Percentiles rank a stretch among this genome's conserved stretches.
Evolutionary conservation across 768 basidiomycete species (phyloP).

Genomic region (Lepiota brunneoincarnata): DNA sequence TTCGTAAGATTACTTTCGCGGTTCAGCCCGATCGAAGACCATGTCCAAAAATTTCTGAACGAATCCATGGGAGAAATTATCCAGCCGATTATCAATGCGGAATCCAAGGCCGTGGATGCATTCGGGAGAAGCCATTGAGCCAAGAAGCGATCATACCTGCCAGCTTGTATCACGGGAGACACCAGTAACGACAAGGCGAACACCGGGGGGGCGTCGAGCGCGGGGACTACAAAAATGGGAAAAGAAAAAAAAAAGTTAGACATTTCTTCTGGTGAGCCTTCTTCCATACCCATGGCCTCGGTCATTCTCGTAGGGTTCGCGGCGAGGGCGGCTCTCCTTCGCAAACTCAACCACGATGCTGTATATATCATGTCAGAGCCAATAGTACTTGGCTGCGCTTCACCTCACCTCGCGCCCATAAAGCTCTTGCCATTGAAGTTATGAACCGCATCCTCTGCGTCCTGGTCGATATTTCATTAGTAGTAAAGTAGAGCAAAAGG

Average conservation of each 20-base stretch:
- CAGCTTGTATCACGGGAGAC: constrained; percentile 95
- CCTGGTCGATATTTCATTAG: constrained; percentile 46
- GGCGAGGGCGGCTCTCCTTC: constrained; percentile 85
- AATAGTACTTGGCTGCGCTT: constrained; percentile 1
- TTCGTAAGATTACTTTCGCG: constrained; percentile 17
- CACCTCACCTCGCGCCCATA: constrained; percentile 76
- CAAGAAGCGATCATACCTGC: constrained; percentile 74
- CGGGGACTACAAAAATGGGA: constrained; percentile 41
- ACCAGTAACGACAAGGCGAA: constrained; percentile 82
- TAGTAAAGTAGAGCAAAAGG: background rate
- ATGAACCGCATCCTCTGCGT: constrained; percentile 91
- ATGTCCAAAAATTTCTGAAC: constrained; percentile 11
- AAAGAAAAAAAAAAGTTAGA: constrained; percentile 7
- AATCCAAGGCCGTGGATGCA: constrained; percentile 11
- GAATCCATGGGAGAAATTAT: constrained; percentile 4
- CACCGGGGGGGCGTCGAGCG: constrained; percentile 74
- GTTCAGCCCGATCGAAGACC: constrained; percentile 21
- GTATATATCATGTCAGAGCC: background rate
- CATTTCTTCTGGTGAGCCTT: background rate
- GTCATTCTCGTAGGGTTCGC: constrained; percentile 67
- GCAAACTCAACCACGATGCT: constrained; percentile 97
- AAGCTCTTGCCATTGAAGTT: constrained; percentile 87
- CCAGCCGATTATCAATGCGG: constrained; percentile 3
- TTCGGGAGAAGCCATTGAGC: constrained; percentile 14
- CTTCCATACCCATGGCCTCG: constrained; percentile 53